Evolutionary conservation across 1,139 yeast species (phyloP).

Genomic region (Lodderomyces beijingensis): DNA sequence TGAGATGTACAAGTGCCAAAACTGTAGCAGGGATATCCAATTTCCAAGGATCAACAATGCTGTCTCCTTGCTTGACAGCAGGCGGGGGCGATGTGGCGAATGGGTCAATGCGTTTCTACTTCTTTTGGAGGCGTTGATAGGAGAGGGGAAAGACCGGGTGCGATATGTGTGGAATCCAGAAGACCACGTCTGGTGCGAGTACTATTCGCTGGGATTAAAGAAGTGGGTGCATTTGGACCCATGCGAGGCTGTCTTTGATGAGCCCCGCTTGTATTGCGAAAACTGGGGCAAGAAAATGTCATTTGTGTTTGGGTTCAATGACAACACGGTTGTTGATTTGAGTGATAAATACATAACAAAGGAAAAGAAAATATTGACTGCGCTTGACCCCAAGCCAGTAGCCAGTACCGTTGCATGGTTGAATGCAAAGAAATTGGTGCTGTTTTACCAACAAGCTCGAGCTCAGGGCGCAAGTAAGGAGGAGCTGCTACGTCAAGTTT

Average conservation of each 20-base stretch:
- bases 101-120: constrained; percentile 86
- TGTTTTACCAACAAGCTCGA: constrained; percentile 10
- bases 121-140: constrained; percentile 55
- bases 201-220: constrained; percentile 54
- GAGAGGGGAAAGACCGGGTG: constrained; percentile 42
- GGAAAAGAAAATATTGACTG: constrained; percentile 39
- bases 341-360: constrained; percentile 63
- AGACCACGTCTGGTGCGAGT: constrained; percentile 97
- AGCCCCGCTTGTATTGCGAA: constrained; percentile 68
- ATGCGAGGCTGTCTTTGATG: constrained; percentile 82
- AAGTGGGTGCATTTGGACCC: constrained; percentile 90
- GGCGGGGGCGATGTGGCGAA: constrained; percentile 89
- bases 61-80: constrained; percentile 51
- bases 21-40: constrained; percentile 44
- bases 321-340: constrained; percentile 62
- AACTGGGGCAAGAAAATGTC: constrained; percentile 97
- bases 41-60: constrained; percentile 81
- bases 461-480: constrained; percentile 4
- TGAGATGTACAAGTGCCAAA: constrained; percentile 60
- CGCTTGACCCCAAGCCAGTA: constrained; percentile 39
- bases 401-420: constrained; percentile 28
- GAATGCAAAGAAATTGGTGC: constrained; percentile 28
- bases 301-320: constrained; percentile 67
- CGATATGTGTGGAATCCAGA: constrained; percentile 86
- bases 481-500: constrained; percentile 17